Evolutionary conservation across 345 rosid species (phyloP).

Genomic region (Triadica sebifera): DNA sequence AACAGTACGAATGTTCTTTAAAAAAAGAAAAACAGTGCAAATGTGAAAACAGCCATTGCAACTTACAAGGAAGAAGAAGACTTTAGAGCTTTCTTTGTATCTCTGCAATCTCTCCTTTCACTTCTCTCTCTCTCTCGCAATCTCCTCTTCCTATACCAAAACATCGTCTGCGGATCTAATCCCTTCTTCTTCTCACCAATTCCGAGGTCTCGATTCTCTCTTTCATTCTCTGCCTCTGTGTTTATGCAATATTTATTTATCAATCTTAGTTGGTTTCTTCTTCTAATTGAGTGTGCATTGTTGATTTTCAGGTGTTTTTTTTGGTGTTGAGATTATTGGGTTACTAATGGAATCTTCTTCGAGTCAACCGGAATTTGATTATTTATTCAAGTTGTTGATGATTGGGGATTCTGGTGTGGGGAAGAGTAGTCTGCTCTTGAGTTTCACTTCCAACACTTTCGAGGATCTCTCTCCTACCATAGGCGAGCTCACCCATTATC

Average conservation of each 20-base stretch:
- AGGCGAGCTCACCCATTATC: conserved; percentile 1
- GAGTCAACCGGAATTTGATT: conserved; percentile 16
- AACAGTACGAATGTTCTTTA: neutral
- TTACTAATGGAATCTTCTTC: conserved; percentile 9
- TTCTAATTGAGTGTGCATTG: neutral
- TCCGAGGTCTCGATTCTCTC: conserved; percentile 6
- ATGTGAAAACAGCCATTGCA: neutral
- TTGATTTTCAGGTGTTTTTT: neutral
- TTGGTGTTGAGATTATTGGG: neutral
- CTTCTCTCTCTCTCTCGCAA: neutral
- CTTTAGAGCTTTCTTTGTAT: conserved; percentile 28
- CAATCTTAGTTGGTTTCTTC: neutral
- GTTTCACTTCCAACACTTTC: conserved; percentile 27
- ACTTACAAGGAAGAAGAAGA: conserved; percentile 19
- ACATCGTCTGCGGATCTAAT: neutral
- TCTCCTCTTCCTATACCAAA: too few species aligned
- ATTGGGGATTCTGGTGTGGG: conserved; percentile 34
- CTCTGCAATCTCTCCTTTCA: conserved; percentile 9
- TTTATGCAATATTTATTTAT: neutral
- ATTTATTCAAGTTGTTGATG: conserved; percentile 27
- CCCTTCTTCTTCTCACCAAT: neutral
- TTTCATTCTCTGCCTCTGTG: neutral
- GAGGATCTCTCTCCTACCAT: conserved; percentile 31
- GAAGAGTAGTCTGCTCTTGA: conserved; percentile 25
- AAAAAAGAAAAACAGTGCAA: too few species aligned